These are phyloP conservation scores for Pichia sp. DNA, from an alignment of 1,139 yeast genomes.

Conservation along the genomic window DNA sequence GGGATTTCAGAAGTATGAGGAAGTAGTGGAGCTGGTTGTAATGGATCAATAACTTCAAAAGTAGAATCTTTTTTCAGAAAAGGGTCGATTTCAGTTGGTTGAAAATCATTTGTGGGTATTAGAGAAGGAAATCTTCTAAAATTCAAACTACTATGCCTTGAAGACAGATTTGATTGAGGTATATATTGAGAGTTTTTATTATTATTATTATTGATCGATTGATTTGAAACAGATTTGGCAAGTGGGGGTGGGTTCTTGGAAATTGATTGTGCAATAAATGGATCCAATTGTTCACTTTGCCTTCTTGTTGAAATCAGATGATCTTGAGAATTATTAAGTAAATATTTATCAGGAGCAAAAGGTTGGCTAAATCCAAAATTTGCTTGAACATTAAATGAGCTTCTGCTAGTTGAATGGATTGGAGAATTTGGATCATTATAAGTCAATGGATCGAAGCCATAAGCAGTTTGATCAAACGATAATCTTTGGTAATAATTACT, in stretches of 20 bases:
- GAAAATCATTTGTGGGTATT: slow-evolving; percentile 28
- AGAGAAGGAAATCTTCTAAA: slow-evolving; percentile 24
- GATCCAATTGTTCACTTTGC: slow-evolving; percentile 41
- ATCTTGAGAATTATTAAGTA: slow-evolving; percentile 15
- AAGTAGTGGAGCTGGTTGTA: background rate
- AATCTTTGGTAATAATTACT: slow-evolving; percentile 12
- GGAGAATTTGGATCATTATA: background rate
- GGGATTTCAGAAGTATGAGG: background rate
- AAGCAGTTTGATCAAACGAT: slow-evolving; percentile 18
- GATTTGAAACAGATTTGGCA: background rate
- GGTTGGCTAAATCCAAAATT: slow-evolving; percentile 7
- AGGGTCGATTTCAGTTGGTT: slow-evolving; percentile 37
- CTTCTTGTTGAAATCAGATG: slow-evolving; percentile 29
- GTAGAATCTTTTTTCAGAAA: slow-evolving; percentile 37
- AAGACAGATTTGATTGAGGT: slow-evolving; percentile 7
- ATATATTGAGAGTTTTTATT: background rate
- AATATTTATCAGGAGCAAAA: background rate
- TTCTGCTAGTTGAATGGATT: background rate
- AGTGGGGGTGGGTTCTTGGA: background rate
- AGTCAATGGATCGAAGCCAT: background rate
- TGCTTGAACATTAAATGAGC: background rate
- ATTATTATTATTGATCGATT: slow-evolving; percentile 2
- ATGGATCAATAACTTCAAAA: slow-evolving; percentile 13
- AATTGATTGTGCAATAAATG: slow-evolving; percentile 31
- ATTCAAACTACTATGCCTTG: slow-evolving; percentile 24